Base-by-base conservation (phyloP, 2,329 filamentous ascomycete species). In the Ascosphaera pollenicola region DNA sequence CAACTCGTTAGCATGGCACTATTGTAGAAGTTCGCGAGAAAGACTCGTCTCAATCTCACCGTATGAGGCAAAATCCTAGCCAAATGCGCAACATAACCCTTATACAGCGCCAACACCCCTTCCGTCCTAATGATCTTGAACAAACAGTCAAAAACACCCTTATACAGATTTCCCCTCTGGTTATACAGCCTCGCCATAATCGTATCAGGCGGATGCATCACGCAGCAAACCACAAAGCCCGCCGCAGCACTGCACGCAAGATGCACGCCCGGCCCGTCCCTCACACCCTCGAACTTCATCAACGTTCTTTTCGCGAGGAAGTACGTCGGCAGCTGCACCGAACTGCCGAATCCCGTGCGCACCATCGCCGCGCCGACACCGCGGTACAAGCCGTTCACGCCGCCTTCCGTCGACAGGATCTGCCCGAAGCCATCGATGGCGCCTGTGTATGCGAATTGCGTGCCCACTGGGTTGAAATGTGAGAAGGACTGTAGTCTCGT, bases 101-200 rank as follows among this genome's bases (percentile, higher is more conserved):
- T 98, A 67, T 98, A 98, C 42, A 98, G 81, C 44, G 89, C 89
- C 36, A 95, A 62, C 39, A 93, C 51, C 17, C 89, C 89, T 57
- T 98, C 89, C 0, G 83, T 93, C 54, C 76, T 78, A 44, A 98
- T 68, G 0, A 89, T 98, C 62, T 93, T 85, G 55, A 70, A 73
- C 43, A 95, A 60, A 56, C 89, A 98, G 61, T 98, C 89, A 45
- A 92, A 80, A 3, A 91, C 82, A 42, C 85, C 80, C 48, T 70
- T 76, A 66, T 98, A 98, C n/a, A 98, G 69, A 55, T 94, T 92
- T 39, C 89, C 89, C 44, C 85, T 92, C 58, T 98, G 89, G 64
- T 98, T 98, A 67, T 98, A 98, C 66, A 98, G 77, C 45, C 89
- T 78, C 44, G 83, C 89, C 89, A 98, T 98, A 61, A 98, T 81